Evolutionary conservation across 495 filamentous ascomycete species (phyloP), one percentile per base, ranked within the genome.

Genomic region (Talaromyces wortmannii): DNA sequence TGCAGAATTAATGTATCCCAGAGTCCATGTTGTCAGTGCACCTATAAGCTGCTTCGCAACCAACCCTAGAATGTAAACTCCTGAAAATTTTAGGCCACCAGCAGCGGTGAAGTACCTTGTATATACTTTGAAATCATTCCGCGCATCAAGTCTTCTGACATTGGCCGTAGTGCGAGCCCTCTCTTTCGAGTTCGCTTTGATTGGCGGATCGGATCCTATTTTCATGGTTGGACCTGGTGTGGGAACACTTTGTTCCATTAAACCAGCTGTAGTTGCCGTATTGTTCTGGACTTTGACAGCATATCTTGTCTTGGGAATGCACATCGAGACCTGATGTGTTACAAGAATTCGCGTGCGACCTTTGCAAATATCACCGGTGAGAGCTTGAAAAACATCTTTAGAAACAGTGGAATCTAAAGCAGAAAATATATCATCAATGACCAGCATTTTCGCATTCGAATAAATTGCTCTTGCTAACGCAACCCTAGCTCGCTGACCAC

Each of bases 231-330:
- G n/a, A n/a, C n/a, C n/a, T n/a, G n/a, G n/a, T n/a, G n/a, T n/a
- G n/a, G n/a, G n/a, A n/a, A n/a, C n/a, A n/a, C n/a, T n/a, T n/a
- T n/a, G n/a, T n/a, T n/a, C n/a, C n/a, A n/a, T n/a, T n/a, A n/a
- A n/a, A n/a, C n/a, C 33, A 6, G 33, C 6, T 12, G 33, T 36
- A 36, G 6, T 36, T 36, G 33, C 6, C 6, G 72, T 81, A 3
- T 90, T 90, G 60, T 92, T 92, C 55, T 86, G 82, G 44, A 94
- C 75, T 8, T 83, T 75, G 16, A 95, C 84, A 11, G 90, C 82
- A 59, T 84, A 84, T 32, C 84, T 75, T 0, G 89, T 79, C 11
- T 70, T 67, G 31, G 90, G 89, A n/a, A 86, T 78, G 63, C 87
- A 91, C 8, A 95, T 78, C 3, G 83, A 77, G 16, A 89, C 79